Evolutionary conservation across 164 flowering plant genomes (phyloP).

Genomic region (Aristolochia contorta): DNA sequence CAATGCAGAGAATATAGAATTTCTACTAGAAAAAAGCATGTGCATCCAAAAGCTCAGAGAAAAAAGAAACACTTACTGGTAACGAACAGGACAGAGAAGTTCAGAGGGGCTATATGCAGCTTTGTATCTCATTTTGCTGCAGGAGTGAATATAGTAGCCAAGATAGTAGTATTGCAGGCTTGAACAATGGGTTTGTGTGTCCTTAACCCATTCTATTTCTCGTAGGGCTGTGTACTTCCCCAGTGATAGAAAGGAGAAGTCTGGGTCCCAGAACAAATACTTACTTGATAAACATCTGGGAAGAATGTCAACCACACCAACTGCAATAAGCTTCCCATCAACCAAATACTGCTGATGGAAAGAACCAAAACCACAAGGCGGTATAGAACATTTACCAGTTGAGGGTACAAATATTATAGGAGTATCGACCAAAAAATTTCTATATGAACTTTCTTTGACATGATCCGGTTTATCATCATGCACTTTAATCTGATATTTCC

Average conservation of each 20-base stretch:
- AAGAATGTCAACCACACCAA: constrained; percentile 93
- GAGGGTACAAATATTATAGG: constrained; percentile 68
- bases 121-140: constrained; percentile 94
- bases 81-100: constrained; percentile 90
- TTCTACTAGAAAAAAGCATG: too few species aligned
- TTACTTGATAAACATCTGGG: constrained; percentile 93
- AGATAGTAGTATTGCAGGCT: constrained; percentile 87
- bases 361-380: constrained; percentile 96
- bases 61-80: constrained; percentile 54
- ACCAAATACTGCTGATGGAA: constrained; percentile 89
- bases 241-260: constrained; percentile 67
- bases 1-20: not conserved
- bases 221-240: constrained; percentile 87
- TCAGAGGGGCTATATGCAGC: constrained; percentile 89
- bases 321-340: constrained; percentile 87
- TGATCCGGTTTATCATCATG: constrained; percentile 69
- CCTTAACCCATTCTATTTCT: constrained; percentile 81
- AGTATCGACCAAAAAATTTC: constrained; percentile 69
- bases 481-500: constrained; percentile 67
- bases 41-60: not conserved
- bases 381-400: constrained; percentile 46
- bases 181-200: constrained; percentile 57
- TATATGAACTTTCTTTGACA: constrained; percentile 58
- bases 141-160: constrained; percentile 91
- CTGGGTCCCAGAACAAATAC: constrained; percentile 98